Conservation (phyloP, 2,329 filamentous ascomycete species). For the Pseudodiploospora longispora region DNA sequence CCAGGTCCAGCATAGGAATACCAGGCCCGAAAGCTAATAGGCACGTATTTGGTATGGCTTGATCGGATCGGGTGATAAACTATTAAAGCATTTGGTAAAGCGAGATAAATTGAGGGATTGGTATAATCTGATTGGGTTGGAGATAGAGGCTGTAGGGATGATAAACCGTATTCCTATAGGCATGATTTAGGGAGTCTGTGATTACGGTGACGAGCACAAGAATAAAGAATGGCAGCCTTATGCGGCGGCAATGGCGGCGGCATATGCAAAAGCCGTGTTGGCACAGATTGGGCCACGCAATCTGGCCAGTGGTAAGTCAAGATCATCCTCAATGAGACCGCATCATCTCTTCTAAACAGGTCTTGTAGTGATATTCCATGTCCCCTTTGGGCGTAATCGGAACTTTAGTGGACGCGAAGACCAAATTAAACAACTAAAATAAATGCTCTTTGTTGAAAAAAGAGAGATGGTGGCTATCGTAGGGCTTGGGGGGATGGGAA, state of each 20-base stretch:
- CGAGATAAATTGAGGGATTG: constrained; percentile 17
- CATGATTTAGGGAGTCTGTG: constrained; percentile 22
- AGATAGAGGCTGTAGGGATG: constrained; percentile 24
- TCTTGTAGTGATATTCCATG: neutral
- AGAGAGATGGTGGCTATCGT: neutral
- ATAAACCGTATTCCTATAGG: constrained; percentile 21
- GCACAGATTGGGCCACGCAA: constrained; percentile 3
- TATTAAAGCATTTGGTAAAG: constrained; percentile 19
- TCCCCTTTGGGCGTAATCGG: neutral
- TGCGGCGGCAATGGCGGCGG: constrained; percentile 23
- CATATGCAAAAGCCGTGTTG: constrained; percentile 15
- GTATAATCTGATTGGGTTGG: constrained; percentile 20
- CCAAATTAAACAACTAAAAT: neutral
- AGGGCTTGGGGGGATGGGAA: neutral
- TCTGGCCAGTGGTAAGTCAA: too few species aligned
- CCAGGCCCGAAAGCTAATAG: constrained; percentile 1
- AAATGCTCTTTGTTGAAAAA: neutral
- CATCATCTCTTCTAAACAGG: too few species aligned
- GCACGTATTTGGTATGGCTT: neutral
- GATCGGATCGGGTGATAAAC: neutral
- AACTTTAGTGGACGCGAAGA: neutral
- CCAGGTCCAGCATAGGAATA: neutral
- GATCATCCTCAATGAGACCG: too few species aligned
- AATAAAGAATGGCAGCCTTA: constrained; percentile 25
- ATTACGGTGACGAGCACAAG: constrained; percentile 24